Percentiles rank a stretch among this genome's conserved stretches.
These are phyloP conservation scores for Geosmithia putterillii DNA, from an alignment of 2,329 filamentous ascomycete genomes.

Conservation along the genomic window DNA sequence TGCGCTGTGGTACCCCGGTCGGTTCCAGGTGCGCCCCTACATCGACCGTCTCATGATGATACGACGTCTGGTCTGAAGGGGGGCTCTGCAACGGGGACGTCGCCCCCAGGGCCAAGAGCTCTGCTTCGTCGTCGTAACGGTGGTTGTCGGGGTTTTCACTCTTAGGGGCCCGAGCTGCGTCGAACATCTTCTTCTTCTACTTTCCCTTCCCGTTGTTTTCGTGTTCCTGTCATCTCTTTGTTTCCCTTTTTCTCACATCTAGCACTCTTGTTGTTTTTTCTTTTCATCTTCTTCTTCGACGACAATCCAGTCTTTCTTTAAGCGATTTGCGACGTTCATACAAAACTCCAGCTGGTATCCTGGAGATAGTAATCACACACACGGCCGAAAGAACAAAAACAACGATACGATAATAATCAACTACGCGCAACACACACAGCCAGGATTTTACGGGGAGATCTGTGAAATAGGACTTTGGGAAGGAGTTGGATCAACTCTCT, in stretches of 20 bases:
- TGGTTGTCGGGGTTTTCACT: no score
- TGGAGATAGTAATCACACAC: neutral
- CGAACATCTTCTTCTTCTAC: neutral
- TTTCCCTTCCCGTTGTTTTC: neutral
- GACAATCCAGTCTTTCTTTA: slow-evolving; percentile 1
- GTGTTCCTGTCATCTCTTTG: neutral
- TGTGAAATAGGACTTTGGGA: no score
- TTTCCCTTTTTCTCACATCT: neutral
- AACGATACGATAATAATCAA: neutral
- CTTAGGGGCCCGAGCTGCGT: no score
- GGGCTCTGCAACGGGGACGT: neutral
- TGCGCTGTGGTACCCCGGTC: no score
- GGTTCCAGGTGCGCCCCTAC: neutral
- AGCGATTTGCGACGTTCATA: neutral
- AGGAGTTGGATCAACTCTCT: neutral
- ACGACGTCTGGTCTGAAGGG: neutral
- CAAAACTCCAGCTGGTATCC: neutral
- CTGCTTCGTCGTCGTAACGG: no score
- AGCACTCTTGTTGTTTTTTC: neutral
- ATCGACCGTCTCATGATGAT: neutral
- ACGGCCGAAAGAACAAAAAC: neutral
- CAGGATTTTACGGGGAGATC: no score
- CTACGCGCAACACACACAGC: no score
- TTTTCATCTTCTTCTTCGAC: neutral
- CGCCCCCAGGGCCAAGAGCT: no score